A percentile compares a stretch with the other conserved stretches of the same genome.
Evolutionary conservation across 352 stramenopile genomes (phyloP).

Genomic region (Aphanomyces invadans): DNA sequence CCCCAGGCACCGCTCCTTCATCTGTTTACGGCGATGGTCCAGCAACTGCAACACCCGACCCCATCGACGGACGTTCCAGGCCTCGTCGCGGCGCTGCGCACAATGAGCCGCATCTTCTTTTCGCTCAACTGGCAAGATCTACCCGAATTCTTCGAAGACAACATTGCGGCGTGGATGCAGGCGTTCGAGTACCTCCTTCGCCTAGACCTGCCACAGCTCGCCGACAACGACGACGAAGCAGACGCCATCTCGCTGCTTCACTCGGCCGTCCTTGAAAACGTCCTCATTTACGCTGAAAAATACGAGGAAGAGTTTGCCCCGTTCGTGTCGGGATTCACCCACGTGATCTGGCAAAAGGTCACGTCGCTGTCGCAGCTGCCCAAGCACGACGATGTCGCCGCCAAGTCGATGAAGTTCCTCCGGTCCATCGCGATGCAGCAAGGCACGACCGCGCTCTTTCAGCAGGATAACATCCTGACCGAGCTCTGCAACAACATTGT

Average conservation of each 20-base stretch:
- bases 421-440: conserved; percentile 91
- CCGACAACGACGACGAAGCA: conserved; percentile 87
- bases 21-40: conserved; percentile 70
- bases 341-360: conserved; percentile 73
- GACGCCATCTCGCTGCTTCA: conserved; percentile 90
- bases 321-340: conserved; percentile 92
- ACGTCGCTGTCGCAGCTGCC: conserved; percentile 65
- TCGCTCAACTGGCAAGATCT: conserved; percentile 98
- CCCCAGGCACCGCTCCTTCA: conserved; percentile 49
- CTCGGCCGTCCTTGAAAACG: conserved; percentile 95
- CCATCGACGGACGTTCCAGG: conserved; percentile 40
- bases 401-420: conserved; percentile 96
- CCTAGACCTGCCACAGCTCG: conserved; percentile 90
- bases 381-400: conserved; percentile 95
- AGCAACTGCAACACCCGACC: conserved; percentile 38
- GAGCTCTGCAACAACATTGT: conserved; percentile 96
- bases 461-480: conserved; percentile 57
- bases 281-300: conserved; percentile 97
- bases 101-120: conserved; percentile 96
- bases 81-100: conserved; percentile 79
- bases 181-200: conserved; percentile 93
- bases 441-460: conserved; percentile 89
- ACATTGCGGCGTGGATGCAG: conserved; percentile 95
- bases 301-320: conserved; percentile 99
- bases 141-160: conserved; percentile 98